Evolutionary conservation across 106 monocot species (phyloP).

Genomic region (Acorus gramineus): DNA sequence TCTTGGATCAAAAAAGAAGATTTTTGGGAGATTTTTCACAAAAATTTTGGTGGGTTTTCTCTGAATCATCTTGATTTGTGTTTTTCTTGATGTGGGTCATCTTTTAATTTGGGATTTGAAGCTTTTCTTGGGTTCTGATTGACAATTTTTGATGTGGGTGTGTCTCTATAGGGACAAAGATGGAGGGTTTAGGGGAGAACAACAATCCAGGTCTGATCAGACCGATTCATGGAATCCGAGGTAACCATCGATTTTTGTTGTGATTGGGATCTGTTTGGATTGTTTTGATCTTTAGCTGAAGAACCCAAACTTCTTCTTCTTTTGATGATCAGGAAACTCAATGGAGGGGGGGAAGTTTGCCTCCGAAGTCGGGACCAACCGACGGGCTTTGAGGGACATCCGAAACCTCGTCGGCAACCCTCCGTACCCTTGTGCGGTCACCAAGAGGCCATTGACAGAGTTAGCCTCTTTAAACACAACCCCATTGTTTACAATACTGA

Average conservation of each 20-base stretch:
- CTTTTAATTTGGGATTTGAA: too few relatives aligned
- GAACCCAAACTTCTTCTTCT: neutral
- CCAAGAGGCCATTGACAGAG: conserved; percentile 40
- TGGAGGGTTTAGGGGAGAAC: neutral
- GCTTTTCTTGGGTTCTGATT: too few relatives aligned
- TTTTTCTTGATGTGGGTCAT: too few relatives aligned
- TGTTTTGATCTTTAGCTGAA: neutral
- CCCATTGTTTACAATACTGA: neutral
- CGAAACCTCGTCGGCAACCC: conserved; percentile 40
- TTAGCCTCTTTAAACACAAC: conserved; percentile 14
- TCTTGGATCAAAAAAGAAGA: too few relatives aligned
- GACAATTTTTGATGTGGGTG: too few relatives aligned
- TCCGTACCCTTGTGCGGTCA: conserved; percentile 31
- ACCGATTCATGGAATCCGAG: conserved; percentile 3
- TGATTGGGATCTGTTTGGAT: neutral
- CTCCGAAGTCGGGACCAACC: conserved; percentile 36
- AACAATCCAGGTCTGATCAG: neutral
- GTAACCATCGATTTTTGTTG: conserved; percentile 5
- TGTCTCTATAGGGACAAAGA: conserved; percentile 1
- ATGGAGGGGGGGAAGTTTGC: neutral
- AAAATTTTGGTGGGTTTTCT: too few relatives aligned
- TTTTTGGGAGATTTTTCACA: too few relatives aligned
- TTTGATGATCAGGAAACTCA: neutral
- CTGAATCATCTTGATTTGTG: too few relatives aligned
- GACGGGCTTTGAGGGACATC: conserved; percentile 72